Evolutionary conservation across 2,329 filamentous ascomycete species (phyloP), one percentile per base, ranked within the genome.

Genomic region (Sporothrix pallida): DNA sequence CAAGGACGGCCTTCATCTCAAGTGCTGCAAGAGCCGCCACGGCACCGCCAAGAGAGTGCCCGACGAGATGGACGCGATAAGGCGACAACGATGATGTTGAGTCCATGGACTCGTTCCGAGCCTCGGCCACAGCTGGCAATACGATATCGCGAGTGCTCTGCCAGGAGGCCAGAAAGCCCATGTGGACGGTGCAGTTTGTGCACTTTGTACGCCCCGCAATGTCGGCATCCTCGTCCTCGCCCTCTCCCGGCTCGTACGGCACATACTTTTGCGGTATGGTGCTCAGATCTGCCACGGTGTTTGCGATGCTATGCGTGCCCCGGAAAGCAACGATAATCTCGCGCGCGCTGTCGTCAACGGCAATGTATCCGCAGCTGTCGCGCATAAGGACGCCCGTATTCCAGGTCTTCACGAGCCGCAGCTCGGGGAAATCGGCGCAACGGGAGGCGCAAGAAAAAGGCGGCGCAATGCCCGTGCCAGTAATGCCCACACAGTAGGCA

Each of bases 351-450:
- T 97, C 92, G 76, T 96, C 95, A n/a, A 98, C 84, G 0, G 93
- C 95, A 73, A 98, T 90, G 82, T 97, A 99, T 75, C 96, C 96
- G 81, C 94, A 98, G 77, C 93, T 97, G 82, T 98, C 96, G 75
- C 91, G 92, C 79, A 98, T 86, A 44, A 98, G 85, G 12, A 91
- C 87, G 0, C 96, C 96, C 0, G 96, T 98, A 79, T 97, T 95
- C 92, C 94, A 99, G 12, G 94, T 93, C 81, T 87, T 90, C 74
- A 96, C 86, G 46, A 99, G 87, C 75, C 93, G 91, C 77, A 98
- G 90, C 2, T 87, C 85, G 0, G 92, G 89, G 76, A 98, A 98
- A 73, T 98, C 94, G 52, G 85, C 85, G 83, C 96, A 99, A 77
- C 93, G 92, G 74, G 93, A 96, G 15, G 91, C 88, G 82, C 96